These are phyloP conservation scores for Huiozyma sinensis DNA, from an alignment of 805 yeast genomes.

Conservation along the genomic window DNA sequence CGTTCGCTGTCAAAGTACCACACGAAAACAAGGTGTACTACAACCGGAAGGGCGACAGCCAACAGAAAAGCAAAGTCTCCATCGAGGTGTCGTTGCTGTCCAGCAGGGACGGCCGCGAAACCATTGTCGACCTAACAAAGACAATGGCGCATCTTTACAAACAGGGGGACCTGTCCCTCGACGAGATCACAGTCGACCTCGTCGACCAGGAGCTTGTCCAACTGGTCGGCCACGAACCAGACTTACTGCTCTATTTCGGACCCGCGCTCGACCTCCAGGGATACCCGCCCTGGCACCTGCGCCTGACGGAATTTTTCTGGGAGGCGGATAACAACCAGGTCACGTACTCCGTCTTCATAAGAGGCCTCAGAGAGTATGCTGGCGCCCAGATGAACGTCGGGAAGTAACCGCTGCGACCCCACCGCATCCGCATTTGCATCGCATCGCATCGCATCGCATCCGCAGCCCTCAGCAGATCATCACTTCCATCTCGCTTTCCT, in stretches of 20 bases:
- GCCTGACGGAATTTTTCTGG: constrained; percentile 85
- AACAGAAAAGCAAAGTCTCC: constrained; percentile 31
- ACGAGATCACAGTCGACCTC: constrained; percentile 63
- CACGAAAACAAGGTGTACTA: constrained; percentile 44
- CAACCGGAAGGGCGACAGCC: constrained; percentile 24
- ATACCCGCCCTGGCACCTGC: constrained; percentile 95
- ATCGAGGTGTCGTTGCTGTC: constrained; percentile 61
- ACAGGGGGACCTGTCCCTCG: constrained; percentile 45
- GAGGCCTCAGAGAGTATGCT: constrained; percentile 67
- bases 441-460: too few relatives aligned
- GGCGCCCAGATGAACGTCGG: constrained; percentile 84
- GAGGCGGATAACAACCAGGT: constrained; percentile 77
- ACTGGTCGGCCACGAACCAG: constrained; percentile 88
- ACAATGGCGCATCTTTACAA: constrained; percentile 71
- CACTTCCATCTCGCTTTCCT: too few relatives aligned
- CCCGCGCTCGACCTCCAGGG: constrained; percentile 87
- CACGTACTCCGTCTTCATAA: constrained; percentile 69
- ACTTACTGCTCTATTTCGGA: constrained; percentile 70
- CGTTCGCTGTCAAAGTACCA: constrained; percentile 52
- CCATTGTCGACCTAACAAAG: constrained; percentile 78
- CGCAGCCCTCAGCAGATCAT: too few relatives aligned
- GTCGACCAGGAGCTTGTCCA: constrained; percentile 65
- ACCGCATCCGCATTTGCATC: not conserved
- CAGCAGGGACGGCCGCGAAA: constrained; percentile 75
- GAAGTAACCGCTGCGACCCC: constrained; percentile 32